Evolutionary conservation across 345 rosid genomes (phyloP), one percentile per base, ranked within the genome.

Genomic region (Euphorbia peplus): DNA sequence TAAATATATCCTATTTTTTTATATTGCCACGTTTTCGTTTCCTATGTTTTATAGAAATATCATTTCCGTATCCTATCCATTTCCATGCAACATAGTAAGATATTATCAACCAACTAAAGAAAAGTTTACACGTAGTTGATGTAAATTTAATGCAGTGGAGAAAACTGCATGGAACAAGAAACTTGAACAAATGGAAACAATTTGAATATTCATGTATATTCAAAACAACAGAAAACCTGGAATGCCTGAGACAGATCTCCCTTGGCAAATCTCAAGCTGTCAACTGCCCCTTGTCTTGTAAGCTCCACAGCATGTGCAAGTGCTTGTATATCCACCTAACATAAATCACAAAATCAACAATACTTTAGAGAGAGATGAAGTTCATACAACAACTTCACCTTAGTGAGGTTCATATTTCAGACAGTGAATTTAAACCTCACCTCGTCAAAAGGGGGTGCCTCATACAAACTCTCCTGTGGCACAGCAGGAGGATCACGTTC

Each of bases 271-370:
- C 84, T 89, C 88, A 93, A 81, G 80, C 98, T 91, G 72, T 91
- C 97, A 80, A 93, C 83, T 19, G 98, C 98, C 61, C 96, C 97
- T 83, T 93, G 97, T 78, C 98, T 87, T 64, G 90, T 86, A 75
- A 93, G 89, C 78, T 87, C 90, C 48, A 93, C 98, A 22, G 97
- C 97, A 88, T 93, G 97, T 26, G 91, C 93, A 78, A 93, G 96
- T 75, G 98, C 96, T 76, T 93, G 98, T 72, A 93, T 87, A 70
- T 93, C 98, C 73, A 84, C 93, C 98, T 93, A 81, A 59, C 48
- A 72, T 5, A 14, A 69, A 64, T 71, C 59, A 54, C 15, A 50
- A 61, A 19, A 39, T 35, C 29, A 41, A 68, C 0, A 42, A 11
- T 6, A 52, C 52, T 37, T 18, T 2, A 41, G 28, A 13, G 6